Conservation (phyloP, 441 rosid species). For the Kokia cookei region DNA sequence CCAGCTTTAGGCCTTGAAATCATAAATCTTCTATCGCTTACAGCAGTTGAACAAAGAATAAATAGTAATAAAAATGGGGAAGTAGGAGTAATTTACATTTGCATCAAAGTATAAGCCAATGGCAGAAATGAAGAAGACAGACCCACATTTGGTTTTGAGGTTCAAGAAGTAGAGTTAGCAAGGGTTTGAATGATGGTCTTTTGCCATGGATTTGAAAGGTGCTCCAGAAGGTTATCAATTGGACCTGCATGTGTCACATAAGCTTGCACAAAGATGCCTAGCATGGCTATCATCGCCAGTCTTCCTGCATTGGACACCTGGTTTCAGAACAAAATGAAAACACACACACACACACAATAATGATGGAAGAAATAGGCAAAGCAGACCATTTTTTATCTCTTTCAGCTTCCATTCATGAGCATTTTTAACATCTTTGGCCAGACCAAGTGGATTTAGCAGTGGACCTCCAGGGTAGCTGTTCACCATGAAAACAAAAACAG, state of each 20-base stretch:
- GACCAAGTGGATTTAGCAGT: slow-evolving; percentile 78
- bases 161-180: slow-evolving; percentile 39
- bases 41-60: neutral
- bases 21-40: neutral
- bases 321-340: neutral
- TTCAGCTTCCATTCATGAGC: slow-evolving; percentile 82
- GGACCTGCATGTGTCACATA: slow-evolving; percentile 86
- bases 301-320: slow-evolving; percentile 43
- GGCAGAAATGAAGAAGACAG: neutral
- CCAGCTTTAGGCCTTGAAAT: neutral
- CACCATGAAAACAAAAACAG: neutral
- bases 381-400: slow-evolving; percentile 82
- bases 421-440: slow-evolving; percentile 66
- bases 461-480: slow-evolving; percentile 94
- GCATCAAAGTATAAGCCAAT: neutral
- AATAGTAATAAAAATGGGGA: slow-evolving; percentile 6
- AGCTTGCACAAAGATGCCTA: slow-evolving; percentile 87
- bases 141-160: neutral
- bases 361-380: neutral
- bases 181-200: slow-evolving; percentile 77
- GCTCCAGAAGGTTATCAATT: slow-evolving; percentile 76
- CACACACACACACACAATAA: neutral
- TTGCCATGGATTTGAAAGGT: slow-evolving; percentile 91
- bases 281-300: slow-evolving; percentile 89
- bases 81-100: neutral